Conservation (phyloP, 768 basidiomycete genomes). For the Rhodotorula babjevae region DNA sequence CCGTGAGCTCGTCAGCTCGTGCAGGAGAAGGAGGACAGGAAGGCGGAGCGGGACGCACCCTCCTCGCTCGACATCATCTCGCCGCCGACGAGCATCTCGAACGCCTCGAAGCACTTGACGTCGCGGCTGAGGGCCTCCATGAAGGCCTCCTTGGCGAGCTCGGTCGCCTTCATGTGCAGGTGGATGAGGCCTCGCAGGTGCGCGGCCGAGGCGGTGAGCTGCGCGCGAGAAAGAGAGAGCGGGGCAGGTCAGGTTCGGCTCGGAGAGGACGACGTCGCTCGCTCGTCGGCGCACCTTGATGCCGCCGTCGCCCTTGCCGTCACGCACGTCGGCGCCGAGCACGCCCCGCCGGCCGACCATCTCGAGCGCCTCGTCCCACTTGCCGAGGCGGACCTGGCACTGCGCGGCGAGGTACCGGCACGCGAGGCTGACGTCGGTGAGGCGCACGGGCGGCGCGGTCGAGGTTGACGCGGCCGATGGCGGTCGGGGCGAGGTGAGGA, state of each 20-base stretch:
- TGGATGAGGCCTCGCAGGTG: constrained; percentile 87
- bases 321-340: constrained; percentile 53
- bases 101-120: constrained; percentile 95
- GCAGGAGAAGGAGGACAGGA: not conserved
- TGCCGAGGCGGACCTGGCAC: constrained; percentile 86
- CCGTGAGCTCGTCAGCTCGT: not conserved
- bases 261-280: not conserved
- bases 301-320: constrained; percentile 77
- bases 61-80: constrained; percentile 96
- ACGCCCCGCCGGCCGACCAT: constrained; percentile 60
- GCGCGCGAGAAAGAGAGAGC: not conserved
- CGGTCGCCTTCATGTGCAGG: constrained; percentile 84
- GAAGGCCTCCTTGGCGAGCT: constrained; percentile 87
- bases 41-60: constrained; percentile 54
- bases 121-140: constrained; percentile 92
- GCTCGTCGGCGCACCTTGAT: constrained; percentile 65
- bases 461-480: constrained; percentile 1
- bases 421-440: constrained; percentile 62
- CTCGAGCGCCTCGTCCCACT: constrained; percentile 85
- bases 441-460: constrained; percentile 19
- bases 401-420: constrained; percentile 96
- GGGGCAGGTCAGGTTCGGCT: not conserved
- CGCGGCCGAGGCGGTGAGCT: constrained; percentile 98
- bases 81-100: constrained; percentile 78
- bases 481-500: constrained; percentile 81